Conservation (phyloP, 2,329 filamentous ascomycete genomes). For the Fusarium vanettenii region DNA sequence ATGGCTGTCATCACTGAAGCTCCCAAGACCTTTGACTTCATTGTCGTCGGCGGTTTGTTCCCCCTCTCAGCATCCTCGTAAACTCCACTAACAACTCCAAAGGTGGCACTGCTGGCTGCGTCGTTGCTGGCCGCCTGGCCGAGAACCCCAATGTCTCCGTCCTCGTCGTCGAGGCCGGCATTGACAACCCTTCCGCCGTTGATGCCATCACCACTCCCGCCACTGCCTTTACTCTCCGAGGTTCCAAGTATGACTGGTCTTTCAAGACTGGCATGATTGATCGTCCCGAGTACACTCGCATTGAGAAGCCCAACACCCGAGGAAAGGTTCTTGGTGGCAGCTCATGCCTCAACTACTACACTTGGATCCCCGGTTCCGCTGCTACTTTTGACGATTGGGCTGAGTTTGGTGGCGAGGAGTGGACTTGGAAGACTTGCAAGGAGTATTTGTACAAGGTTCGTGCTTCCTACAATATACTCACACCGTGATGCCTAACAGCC, state of each 20-base stretch:
- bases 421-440: constrained; percentile 62
- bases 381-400: constrained; percentile 75
- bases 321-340: constrained; percentile 70
- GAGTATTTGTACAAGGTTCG: constrained; percentile 63
- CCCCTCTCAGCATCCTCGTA: not conserved
- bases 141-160: constrained; percentile 53
- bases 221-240: constrained; percentile 63
- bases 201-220: constrained; percentile 66
- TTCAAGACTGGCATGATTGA: constrained; percentile 73
- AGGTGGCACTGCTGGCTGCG: constrained; percentile 51
- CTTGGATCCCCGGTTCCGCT: constrained; percentile 69
- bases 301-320: constrained; percentile 73
- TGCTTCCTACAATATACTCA: not conserved
- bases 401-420: constrained; percentile 77
- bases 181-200: constrained; percentile 59
- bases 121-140: constrained; percentile 51
- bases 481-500: not conserved
- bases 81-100: not conserved
- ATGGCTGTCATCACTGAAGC: constrained; percentile 15
- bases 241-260: constrained; percentile 67
- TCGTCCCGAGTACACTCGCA: constrained; percentile 67
- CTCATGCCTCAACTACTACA: constrained; percentile 71
- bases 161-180: constrained; percentile 61
- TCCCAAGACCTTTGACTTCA: constrained; percentile 18
- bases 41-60: constrained; percentile 17